Evolutionary conservation across 2,329 filamentous ascomycete genomes (phyloP).

Genomic region (Arachnomyces sp.): DNA sequence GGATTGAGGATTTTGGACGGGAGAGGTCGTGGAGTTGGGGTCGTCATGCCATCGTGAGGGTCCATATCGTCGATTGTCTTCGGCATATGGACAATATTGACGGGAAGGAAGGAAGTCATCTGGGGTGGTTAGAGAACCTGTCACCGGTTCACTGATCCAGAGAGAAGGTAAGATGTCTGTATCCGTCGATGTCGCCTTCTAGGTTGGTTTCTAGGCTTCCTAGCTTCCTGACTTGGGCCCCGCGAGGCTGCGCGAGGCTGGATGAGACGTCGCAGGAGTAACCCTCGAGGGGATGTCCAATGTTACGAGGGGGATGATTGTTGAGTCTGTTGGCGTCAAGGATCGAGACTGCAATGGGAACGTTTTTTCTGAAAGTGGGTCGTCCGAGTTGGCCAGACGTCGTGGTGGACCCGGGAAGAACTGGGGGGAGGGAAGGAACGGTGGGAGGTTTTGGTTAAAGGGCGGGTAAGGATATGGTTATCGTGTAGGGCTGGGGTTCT

Average conservation of each 20-base stretch:
- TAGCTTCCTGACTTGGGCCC: neutral
- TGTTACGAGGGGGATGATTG: neutral
- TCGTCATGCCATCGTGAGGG: slow-evolving; percentile 24
- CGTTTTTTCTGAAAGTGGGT: neutral
- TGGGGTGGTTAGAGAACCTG: slow-evolving; percentile 24
- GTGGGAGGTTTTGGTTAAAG: too few species aligned
- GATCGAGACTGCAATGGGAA: neutral
- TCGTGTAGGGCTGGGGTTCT: too few species aligned
- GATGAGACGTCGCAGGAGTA: neutral
- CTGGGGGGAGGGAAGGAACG: slow-evolving; percentile 1
- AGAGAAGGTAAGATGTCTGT: slow-evolving; percentile 10
- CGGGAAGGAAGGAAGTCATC: slow-evolving; percentile 55
- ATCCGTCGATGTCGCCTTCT: neutral
- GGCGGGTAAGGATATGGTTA: too few species aligned
- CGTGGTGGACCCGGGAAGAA: slow-evolving; percentile 8
- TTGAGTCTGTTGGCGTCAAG: neutral
- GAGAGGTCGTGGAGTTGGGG: slow-evolving; percentile 50
- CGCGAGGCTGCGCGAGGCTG: neutral
- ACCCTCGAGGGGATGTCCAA: neutral
- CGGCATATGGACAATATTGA: slow-evolving; percentile 48
- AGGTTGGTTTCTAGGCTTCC: neutral
- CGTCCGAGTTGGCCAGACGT: neutral
- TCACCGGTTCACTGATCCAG: slow-evolving; percentile 14
- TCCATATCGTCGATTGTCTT: slow-evolving; percentile 45
- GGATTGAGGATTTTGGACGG: slow-evolving; percentile 23